Percentiles rank a stretch among this genome's conserved stretches.
phyloP scores from a whole-genome alignment of 83 land plant species.

The Thuja plicata region DNA sequence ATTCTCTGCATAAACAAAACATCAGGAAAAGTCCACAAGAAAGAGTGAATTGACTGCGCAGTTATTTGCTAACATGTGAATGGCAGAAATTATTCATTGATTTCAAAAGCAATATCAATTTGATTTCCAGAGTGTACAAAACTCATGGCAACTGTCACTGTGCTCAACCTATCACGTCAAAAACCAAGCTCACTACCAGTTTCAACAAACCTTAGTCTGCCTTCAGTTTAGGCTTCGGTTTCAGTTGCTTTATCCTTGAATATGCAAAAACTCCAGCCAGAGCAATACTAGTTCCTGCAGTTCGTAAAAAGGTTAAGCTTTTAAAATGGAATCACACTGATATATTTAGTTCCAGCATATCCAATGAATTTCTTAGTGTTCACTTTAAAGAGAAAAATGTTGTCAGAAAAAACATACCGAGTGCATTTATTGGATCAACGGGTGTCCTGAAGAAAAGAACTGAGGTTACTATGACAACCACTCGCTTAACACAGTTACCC shows the following conservation, averaged over 20 bases:
- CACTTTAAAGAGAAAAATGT: neutral
- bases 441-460: conserved; percentile 90
- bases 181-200: neutral
- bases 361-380: neutral
- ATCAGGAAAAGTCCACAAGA: neutral
- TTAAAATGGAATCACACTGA: neutral
- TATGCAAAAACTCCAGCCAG: conserved; percentile 93
- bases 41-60: neutral
- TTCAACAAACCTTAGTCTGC: conserved; percentile 9
- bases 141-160: neutral
- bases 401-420: conserved; percentile 36
- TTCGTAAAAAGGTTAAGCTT: conserved; percentile 4
- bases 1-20: neutral
- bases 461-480: conserved; percentile 91
- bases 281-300: conserved; percentile 79
- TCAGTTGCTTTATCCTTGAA: conserved; percentile 72
- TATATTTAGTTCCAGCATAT: neutral
- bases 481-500: conserved; percentile 94
- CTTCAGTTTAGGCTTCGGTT: conserved; percentile 40
- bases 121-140: neutral
- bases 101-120: neutral
- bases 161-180: neutral
- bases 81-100: neutral
- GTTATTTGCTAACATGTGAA: neutral
- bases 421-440: conserved; percentile 65